phyloP scores from a whole-genome alignment of 2,329 filamentous ascomycete species.

The Colletotrichum limetticola region DNA sequence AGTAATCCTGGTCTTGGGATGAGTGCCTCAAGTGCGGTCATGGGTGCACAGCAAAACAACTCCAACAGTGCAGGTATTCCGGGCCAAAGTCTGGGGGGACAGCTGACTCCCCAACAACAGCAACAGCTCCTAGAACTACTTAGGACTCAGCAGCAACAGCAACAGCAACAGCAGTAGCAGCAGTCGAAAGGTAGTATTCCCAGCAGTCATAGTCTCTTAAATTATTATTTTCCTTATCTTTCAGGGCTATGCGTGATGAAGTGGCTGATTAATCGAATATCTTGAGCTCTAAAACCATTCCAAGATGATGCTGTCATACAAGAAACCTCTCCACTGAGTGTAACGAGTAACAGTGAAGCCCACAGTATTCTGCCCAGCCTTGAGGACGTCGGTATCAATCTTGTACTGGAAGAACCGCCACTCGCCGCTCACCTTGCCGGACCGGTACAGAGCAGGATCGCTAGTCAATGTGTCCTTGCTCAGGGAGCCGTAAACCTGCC shows the following conservation, averaged over 20 bases:
- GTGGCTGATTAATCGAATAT: no score
- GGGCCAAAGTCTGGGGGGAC: background rate
- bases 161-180: background rate
- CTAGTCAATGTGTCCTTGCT: constrained; percentile 25
- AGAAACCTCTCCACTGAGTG: constrained; percentile 30
- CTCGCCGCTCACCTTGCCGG: constrained; percentile 30
- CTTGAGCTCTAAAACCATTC: no score
- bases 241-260: no score
- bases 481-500: constrained; percentile 19
- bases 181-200: background rate
- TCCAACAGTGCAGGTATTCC: background rate
- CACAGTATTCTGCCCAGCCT: constrained; percentile 25
- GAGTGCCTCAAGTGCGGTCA: no score
- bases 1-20: no score
- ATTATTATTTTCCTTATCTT: background rate
- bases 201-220: background rate
- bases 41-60: background rate
- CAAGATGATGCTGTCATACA: constrained; percentile 33
- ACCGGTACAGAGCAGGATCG: constrained; percentile 31
- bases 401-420: constrained; percentile 32
- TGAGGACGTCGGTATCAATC: constrained; percentile 14
- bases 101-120: background rate
- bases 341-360: constrained; percentile 24
- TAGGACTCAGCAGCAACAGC: no score
- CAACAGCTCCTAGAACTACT: background rate